These are phyloP conservation scores for Dendrobium nobile DNA, from an alignment of 106 monocot genomes.

Conservation along the genomic window DNA sequence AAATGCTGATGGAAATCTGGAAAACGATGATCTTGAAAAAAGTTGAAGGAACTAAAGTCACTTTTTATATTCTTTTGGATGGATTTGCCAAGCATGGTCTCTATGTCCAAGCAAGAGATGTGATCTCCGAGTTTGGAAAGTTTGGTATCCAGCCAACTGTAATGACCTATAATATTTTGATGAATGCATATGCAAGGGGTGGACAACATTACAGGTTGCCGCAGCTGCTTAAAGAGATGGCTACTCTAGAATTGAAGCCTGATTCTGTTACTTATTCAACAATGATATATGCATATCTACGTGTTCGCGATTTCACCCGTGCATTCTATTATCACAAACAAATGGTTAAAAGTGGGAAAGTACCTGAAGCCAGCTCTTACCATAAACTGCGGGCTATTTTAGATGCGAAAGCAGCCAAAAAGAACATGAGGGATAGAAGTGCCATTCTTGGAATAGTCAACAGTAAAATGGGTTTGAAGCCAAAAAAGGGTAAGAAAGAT, in stretches of 20 bases:
- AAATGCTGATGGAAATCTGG: slow-evolving; percentile 72
- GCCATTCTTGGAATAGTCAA: slow-evolving; percentile 79
- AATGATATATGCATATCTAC: slow-evolving; percentile 89
- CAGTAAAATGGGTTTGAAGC: slow-evolving; percentile 61
- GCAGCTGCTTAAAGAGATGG: slow-evolving; percentile 84
- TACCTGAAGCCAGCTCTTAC: slow-evolving; percentile 71
- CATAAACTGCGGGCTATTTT: slow-evolving; percentile 65
- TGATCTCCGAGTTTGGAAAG: slow-evolving; percentile 67
- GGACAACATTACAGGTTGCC: slow-evolving; percentile 91
- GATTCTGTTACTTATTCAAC: slow-evolving; percentile 85
- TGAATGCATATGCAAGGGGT: slow-evolving; percentile 93
- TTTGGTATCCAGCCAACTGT: slow-evolving; percentile 59
- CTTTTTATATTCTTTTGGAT: slow-evolving; percentile 80
- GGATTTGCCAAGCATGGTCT: slow-evolving; percentile 91
- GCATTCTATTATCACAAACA: slow-evolving; percentile 88
- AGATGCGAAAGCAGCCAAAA: slow-evolving; percentile 54
- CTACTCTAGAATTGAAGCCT: slow-evolving; percentile 53
- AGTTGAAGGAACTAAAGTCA: slow-evolving; percentile 70
- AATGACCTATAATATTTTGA: slow-evolving; percentile 96
- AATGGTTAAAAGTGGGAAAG: slow-evolving; percentile 75
- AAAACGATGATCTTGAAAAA: slow-evolving; percentile 78
- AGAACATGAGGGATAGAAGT: slow-evolving; percentile 80
- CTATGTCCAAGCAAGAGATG: slow-evolving; percentile 86
- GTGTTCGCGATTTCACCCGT: slow-evolving; percentile 77
- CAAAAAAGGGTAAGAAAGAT: slow-evolving; percentile 77